These are phyloP conservation scores for Ascochyta koolunga DNA, from an alignment of 2,329 filamentous ascomycete genomes.

Conservation along the genomic window DNA sequence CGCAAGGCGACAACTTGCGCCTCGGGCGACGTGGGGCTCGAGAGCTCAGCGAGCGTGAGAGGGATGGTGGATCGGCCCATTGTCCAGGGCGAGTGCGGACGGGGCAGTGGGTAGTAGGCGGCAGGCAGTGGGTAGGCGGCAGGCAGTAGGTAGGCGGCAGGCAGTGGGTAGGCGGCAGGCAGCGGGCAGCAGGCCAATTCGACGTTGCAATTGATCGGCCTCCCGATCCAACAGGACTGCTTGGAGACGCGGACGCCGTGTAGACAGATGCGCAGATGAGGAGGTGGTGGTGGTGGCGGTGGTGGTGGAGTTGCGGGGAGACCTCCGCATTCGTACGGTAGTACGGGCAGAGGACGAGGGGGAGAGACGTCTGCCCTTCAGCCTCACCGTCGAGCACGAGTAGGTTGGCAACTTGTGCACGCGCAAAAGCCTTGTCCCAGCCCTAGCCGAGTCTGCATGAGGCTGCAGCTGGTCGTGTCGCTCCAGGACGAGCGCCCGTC, in stretches of 20 bases:
- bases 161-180: no score
- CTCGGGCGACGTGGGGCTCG: constrained; percentile 44
- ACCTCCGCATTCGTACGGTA: constrained; percentile 16
- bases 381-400: background rate
- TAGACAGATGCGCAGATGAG: background rate
- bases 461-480: constrained; percentile 11
- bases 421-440: no score
- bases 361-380: background rate
- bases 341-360: background rate
- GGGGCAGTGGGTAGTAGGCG: no score
- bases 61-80: constrained; percentile 48
- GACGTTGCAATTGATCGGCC: background rate
- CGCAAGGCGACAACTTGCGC: constrained; percentile 65
- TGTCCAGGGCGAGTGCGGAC: background rate
- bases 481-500: constrained; percentile 1
- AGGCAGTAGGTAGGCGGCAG: no score
- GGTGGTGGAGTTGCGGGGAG: constrained; percentile 20
- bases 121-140: no score
- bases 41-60: constrained; percentile 47
- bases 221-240: no score
- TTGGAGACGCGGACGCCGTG: background rate
- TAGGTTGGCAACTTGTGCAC: no score
- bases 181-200: background rate
- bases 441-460: background rate
- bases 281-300: constrained; percentile 4